phyloP scores from a whole-genome alignment of 2,329 filamentous ascomycete genomes.

The Nannizzia gypsea region DNA sequence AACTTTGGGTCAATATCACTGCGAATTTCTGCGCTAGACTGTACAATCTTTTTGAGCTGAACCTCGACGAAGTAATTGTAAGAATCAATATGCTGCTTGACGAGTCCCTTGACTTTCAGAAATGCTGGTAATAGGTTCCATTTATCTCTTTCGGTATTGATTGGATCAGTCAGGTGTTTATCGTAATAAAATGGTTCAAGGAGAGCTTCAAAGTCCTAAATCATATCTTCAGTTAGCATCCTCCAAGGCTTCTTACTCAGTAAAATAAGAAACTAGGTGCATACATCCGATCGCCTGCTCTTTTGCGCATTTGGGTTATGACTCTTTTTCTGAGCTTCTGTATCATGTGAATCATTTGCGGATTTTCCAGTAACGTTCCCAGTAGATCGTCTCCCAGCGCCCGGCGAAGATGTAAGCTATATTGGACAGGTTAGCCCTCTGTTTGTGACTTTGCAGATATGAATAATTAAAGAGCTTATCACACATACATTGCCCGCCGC shows the following conservation, averaged over 20 bases:
- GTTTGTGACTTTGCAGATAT: not conserved
- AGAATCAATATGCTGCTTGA: conserved; percentile 96
- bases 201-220: conserved; percentile 46
- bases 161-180: conserved; percentile 56
- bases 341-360: not conserved
- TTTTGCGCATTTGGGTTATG: conserved; percentile 5
- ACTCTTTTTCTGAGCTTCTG: not conserved
- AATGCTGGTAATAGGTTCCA: conserved; percentile 97
- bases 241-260: not conserved
- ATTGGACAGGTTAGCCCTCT: not conserved
- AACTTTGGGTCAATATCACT: conserved; percentile 91
- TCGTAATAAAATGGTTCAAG: conserved; percentile 59
- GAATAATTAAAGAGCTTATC: not conserved
- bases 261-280: not conserved
- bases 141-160: conserved; percentile 68
- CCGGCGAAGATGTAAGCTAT: not conserved
- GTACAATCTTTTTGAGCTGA: conserved; percentile 92
- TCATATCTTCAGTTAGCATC: not conserved
- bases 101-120: conserved; percentile 88
- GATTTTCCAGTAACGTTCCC: not conserved
- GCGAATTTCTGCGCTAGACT: conserved; percentile 74
- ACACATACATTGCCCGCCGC: not conserved
- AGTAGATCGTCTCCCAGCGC: not conserved
- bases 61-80: conserved; percentile 98
- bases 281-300: conserved; percentile 7